These are phyloP conservation scores for Podila verticillata DNA, from an alignment of 192 early-diverging fungal species.

Conservation along the genomic window DNA sequence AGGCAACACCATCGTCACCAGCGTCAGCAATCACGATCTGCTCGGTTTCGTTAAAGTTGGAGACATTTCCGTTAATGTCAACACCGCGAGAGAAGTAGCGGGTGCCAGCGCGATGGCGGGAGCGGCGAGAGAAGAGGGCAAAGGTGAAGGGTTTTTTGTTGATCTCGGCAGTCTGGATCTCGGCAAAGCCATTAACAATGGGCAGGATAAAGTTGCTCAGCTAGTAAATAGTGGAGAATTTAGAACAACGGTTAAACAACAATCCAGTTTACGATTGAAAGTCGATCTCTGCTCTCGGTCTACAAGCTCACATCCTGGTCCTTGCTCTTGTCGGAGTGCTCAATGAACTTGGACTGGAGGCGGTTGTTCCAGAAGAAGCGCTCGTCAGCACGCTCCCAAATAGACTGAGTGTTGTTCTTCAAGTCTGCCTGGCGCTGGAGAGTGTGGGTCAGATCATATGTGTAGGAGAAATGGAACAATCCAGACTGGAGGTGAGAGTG, in stretches of 20 bases:
- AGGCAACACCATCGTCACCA: constrained; percentile 39
- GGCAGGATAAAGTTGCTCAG: constrained; percentile 87
- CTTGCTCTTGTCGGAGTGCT: constrained; percentile 52
- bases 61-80: constrained; percentile 90
- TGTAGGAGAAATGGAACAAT: constrained; percentile 84
- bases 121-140: constrained; percentile 84
- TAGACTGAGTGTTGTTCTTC: constrained; percentile 34
- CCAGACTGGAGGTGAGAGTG: constrained; percentile 58
- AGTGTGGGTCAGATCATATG: constrained; percentile 86
- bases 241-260: neutral
- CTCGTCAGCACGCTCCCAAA: constrained; percentile 81
- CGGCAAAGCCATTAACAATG: constrained; percentile 88
- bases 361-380: constrained; percentile 95
- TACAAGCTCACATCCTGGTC: constrained; percentile 52
- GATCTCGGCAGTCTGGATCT: constrained; percentile 66
- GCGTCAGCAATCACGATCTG: constrained; percentile 81
- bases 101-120: constrained; percentile 84
- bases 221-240: constrained; percentile 40
- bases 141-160: constrained; percentile 81
- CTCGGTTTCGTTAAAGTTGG: constrained; percentile 98
- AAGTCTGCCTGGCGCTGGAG: constrained; percentile 77
- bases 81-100: constrained; percentile 95
- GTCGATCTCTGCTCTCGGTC: neutral
- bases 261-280: neutral
- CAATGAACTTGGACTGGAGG: constrained; percentile 75